phyloP scores from a whole-genome alignment of 768 basidiomycete genomes.

The Leccinum boreale region DNA sequence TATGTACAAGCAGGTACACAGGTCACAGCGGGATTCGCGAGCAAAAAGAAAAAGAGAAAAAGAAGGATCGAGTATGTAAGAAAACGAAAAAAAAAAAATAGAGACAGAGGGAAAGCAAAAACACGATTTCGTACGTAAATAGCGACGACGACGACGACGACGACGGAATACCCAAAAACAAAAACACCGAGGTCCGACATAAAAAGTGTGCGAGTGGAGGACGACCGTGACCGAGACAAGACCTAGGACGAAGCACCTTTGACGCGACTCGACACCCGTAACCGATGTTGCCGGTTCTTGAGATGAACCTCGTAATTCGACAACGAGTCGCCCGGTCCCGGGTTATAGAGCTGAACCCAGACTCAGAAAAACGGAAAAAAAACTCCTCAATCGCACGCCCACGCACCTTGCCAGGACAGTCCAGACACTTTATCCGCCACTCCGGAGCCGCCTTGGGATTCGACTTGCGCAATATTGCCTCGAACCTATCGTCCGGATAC shows the following conservation, averaged over 20 bases:
- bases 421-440: conserved; percentile 89
- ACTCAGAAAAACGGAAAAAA: not conserved
- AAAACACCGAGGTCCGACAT: conserved; percentile 11
- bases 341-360: conserved; percentile 69
- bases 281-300: conserved; percentile 77
- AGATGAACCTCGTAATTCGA: conserved; percentile 93
- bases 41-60: conserved; percentile 13
- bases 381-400: no score
- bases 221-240: not conserved
- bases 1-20: conserved; percentile 34
- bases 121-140: conserved; percentile 16
- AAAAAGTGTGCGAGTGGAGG: not conserved
- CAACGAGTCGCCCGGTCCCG: conserved; percentile 84
- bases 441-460: conserved; percentile 58
- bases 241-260: conserved; percentile 19
- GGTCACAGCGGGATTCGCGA: conserved; percentile 19
- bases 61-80: not conserved
- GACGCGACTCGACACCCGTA: conserved; percentile 62
- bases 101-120: conserved; percentile 1
- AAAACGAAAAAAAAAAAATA: not conserved
- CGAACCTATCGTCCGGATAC: conserved; percentile 83
- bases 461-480: conserved; percentile 64
- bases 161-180: conserved; percentile 2
- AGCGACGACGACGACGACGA: not conserved
- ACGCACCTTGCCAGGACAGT: conserved; percentile 88